A percentile compares a stretch with the other conserved stretches of the same genome.
These are phyloP conservation scores for Verticillium alfalfae DNA, from an alignment of 2,329 filamentous ascomycete species.

Conservation along the genomic window DNA sequence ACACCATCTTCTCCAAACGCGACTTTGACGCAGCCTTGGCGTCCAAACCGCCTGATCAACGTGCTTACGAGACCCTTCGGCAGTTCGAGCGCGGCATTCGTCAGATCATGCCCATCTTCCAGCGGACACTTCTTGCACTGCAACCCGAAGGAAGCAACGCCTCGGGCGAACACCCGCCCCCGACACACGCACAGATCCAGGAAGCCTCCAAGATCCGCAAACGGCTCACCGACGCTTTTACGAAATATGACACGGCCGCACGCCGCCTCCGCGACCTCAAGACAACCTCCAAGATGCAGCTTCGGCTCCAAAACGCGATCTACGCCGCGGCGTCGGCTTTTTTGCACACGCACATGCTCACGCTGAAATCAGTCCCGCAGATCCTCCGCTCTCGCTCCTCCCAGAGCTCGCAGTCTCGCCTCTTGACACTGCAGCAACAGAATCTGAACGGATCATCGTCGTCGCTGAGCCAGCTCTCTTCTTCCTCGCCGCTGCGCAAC, in stretches of 20 bases:
- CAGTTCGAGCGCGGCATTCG: conserved; percentile 88
- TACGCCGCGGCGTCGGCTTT: conserved; percentile 80
- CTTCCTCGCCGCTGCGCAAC: conserved; percentile 36
- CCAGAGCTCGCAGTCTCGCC: conserved; percentile 19
- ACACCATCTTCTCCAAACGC: conserved; percentile 55
- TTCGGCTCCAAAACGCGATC: conserved; percentile 72
- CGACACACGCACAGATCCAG: conserved; percentile 63
- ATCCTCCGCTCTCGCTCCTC: conserved; percentile 46
- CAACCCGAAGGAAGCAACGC: conserved; percentile 46
- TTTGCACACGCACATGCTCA: conserved; percentile 85
- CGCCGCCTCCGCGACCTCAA: conserved; percentile 75
- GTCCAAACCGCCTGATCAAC: conserved; percentile 66
- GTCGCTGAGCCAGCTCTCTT: conserved; percentile 16
- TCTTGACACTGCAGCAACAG: conserved; percentile 25
- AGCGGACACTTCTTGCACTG: conserved; percentile 66
- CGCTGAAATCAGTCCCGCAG: conserved; percentile 68
- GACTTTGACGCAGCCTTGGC: conserved; percentile 71
- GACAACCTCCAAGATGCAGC: conserved; percentile 66
- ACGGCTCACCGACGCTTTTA: conserved; percentile 80
- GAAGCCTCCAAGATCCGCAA: conserved; percentile 89
- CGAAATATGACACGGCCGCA: conserved; percentile 79
- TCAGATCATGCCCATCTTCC: conserved; percentile 76
- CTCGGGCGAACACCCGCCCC: conserved; percentile 28
- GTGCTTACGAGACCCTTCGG: conserved; percentile 74
- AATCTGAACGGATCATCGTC: conserved; percentile 25